Percentiles rank a stretch among this genome's conserved stretches.
Evolutionary conservation across 176 grass and related monocot genomes (phyloP).

Genomic region (Aegilops umbellulata): DNA sequence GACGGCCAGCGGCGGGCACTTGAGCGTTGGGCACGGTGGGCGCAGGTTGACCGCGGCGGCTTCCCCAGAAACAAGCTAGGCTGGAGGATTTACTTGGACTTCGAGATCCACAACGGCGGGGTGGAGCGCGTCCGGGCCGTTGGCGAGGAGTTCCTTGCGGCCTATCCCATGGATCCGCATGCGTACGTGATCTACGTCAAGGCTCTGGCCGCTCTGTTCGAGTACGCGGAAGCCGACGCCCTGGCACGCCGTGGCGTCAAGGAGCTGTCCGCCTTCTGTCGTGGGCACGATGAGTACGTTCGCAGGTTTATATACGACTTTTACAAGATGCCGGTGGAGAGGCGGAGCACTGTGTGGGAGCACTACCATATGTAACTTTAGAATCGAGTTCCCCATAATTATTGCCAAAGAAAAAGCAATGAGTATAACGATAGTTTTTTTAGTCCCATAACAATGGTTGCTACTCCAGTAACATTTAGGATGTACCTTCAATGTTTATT

Average conservation of each 20-base stretch:
- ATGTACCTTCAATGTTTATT: too few relatives aligned
- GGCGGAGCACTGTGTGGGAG: too few relatives aligned
- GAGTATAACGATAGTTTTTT: too few relatives aligned
- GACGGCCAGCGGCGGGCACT: too few relatives aligned
- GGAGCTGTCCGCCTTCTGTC: neutral
- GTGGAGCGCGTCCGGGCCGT: neutral
- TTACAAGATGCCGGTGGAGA: too few relatives aligned
- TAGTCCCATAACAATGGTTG: too few relatives aligned
- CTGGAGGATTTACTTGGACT: neutral
- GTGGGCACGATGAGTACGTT: neutral
- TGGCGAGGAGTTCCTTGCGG: neutral
- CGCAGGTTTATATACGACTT: too few relatives aligned
- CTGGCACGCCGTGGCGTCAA: neutral
- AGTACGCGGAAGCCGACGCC: neutral
- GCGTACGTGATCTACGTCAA: neutral
- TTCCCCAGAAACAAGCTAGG: neutral
- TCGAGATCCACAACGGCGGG: neutral
- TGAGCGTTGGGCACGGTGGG: neutral
- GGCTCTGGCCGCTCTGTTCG: neutral
- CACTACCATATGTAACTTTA: too few relatives aligned
- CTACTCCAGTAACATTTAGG: too few relatives aligned
- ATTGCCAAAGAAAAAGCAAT: too few relatives aligned
- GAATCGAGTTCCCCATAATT: too few relatives aligned
- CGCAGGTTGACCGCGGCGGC: neutral
- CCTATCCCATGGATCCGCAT: neutral